These are phyloP conservation scores for Niveomyces coronatus DNA, from an alignment of 2,329 filamentous ascomycete genomes.

Conservation along the genomic window DNA sequence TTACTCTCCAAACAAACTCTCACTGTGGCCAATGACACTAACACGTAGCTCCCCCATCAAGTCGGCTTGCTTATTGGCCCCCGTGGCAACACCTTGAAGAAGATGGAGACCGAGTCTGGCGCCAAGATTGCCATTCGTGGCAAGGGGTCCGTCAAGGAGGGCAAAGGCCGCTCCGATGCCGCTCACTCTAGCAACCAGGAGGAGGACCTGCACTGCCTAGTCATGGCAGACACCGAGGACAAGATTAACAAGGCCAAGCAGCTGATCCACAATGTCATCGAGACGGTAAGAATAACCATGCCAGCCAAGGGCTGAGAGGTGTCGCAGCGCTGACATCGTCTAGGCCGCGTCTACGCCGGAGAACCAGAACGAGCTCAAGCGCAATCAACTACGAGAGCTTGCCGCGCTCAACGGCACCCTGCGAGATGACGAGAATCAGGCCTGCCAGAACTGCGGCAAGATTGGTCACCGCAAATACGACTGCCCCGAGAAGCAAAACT, in stretches of 20 bases:
- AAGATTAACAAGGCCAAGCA: conserved; percentile 99
- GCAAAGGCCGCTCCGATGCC: conserved; percentile 96
- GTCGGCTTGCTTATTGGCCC: conserved; percentile 99
- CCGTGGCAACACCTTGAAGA: conserved; percentile 99
- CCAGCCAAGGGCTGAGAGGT: too few relatives aligned
- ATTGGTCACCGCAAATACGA: conserved; percentile 99
- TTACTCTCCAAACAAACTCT: too few relatives aligned
- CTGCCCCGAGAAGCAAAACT: conserved; percentile 95
- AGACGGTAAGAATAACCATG: conserved; percentile 58
- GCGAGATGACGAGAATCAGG: conserved; percentile 97
- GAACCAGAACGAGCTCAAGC: conserved; percentile 97
- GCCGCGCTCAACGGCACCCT: conserved; percentile 97
- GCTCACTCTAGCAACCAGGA: conserved; percentile 99
- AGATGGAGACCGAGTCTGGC: conserved; percentile 95
- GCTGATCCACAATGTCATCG: conserved; percentile 95
- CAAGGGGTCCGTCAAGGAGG: conserved; percentile 99
- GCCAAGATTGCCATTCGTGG: conserved; percentile 99
- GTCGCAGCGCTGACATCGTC: conserved; percentile 18
- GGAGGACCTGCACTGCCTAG: conserved; percentile 96
- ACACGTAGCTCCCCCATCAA: conserved; percentile 86
- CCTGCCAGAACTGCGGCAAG: conserved; percentile 98
- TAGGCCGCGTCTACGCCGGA: conserved; percentile 97
- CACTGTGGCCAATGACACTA: conserved; percentile 50
- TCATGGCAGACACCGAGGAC: conserved; percentile 99
- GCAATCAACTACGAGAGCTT: conserved; percentile 95